A percentile compares a stretch with the other conserved stretches of the same genome.
These are phyloP conservation scores for Melaleuca quinquenervia DNA, from an alignment of 345 rosid species.

Conservation along the genomic window DNA sequence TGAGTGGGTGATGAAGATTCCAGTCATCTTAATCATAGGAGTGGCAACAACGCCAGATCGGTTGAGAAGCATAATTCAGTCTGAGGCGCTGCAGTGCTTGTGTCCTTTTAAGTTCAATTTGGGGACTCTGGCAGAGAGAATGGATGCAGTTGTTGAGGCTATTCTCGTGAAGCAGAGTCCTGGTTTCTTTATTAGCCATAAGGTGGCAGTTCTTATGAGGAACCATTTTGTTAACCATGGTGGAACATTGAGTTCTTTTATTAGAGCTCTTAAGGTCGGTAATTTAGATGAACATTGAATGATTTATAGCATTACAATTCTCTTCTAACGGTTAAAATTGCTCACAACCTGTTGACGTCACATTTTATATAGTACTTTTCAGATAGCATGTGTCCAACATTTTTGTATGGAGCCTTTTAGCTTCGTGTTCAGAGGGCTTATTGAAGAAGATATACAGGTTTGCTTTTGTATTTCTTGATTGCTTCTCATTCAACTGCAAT, in stretches of 20 bases:
- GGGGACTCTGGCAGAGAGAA: conserved; percentile 67
- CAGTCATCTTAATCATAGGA: conserved; percentile 68
- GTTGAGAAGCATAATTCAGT: conserved; percentile 46
- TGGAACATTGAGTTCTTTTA: conserved; percentile 81
- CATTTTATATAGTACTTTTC: conserved; percentile 13
- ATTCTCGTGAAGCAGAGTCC: conserved; percentile 63
- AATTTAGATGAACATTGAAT: conserved; percentile 1
- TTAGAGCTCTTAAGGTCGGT: conserved; percentile 80
- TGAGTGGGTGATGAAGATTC: conserved; percentile 84
- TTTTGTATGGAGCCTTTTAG: conserved; percentile 66
- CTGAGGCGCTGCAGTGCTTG: conserved; percentile 51
- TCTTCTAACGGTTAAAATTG: neutral
- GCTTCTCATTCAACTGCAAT: neutral
- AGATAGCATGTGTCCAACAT: conserved; percentile 89
- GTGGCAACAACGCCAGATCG: conserved; percentile 82
- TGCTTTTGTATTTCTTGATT: neutral
- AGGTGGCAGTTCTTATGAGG: conserved; percentile 64
- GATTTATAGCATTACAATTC: neutral
- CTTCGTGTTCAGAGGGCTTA: conserved; percentile 38
- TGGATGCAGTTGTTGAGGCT: conserved; percentile 79
- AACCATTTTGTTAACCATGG: conserved; percentile 70
- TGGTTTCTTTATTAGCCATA: conserved; percentile 66
- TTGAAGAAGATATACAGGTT: conserved; percentile 44
- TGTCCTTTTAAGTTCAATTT: conserved; percentile 58
- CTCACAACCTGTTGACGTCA: conserved; percentile 1